phyloP scores from a whole-genome alignment of 192 early-diverging fungal genomes.

The Chytriomyces hyalinus region DNA sequence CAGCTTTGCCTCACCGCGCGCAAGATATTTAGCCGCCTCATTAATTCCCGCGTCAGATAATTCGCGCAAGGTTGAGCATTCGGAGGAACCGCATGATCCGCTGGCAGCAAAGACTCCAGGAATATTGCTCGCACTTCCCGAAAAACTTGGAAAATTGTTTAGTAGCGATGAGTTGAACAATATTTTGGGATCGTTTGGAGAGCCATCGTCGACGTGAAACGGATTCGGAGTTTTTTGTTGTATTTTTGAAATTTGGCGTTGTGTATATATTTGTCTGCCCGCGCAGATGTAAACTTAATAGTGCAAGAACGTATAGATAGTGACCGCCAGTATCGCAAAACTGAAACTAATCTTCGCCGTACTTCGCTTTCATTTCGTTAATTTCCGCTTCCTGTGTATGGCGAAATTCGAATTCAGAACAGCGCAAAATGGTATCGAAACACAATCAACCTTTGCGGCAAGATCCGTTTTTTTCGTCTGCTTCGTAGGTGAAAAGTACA shows the following conservation, averaged over 20 bases:
- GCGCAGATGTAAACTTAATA: too few relatives aligned
- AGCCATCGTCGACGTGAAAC: background rate
- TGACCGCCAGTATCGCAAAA: background rate
- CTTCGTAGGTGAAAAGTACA: conserved; percentile 88
- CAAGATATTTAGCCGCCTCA: background rate
- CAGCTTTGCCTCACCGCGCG: background rate
- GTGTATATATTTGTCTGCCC: background rate
- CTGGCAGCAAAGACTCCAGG: conserved; percentile 20
- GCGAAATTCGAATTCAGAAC: background rate
- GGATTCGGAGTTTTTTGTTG: background rate
- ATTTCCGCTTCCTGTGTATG: conserved; percentile 47
- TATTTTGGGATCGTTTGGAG: conserved; percentile 1
- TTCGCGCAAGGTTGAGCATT: background rate
- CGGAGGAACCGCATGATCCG: conserved; percentile 1
- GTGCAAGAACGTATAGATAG: background rate
- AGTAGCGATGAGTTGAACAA: conserved; percentile 18
- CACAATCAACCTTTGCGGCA: conserved; percentile 36
- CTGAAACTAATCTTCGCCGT: conserved; percentile 25
- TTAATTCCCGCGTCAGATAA: background rate
- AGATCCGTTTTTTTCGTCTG: conserved; percentile 80
- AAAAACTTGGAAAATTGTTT: conserved; percentile 20
- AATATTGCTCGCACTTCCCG: conserved; percentile 24
- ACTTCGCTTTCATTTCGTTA: conserved; percentile 51
- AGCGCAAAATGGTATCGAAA: too few relatives aligned
- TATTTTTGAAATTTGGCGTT: background rate